Conservation (phyloP, 2,329 filamentous ascomycete species). For the Aspergillus spinulosporus region DNA sequence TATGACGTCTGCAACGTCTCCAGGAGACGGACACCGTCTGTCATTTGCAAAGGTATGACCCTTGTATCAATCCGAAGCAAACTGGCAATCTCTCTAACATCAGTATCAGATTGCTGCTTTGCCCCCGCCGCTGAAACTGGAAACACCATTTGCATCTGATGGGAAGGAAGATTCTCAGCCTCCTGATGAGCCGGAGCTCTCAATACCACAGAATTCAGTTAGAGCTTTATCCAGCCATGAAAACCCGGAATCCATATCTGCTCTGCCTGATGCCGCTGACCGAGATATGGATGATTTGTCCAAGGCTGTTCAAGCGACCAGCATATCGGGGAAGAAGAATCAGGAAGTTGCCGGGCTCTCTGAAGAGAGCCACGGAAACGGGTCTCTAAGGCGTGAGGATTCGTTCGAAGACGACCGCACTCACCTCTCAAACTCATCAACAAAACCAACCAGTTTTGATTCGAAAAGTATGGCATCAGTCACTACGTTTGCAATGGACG, state of each 20-base stretch:
- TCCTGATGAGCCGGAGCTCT: conserved; percentile 18
- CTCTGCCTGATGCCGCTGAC: conserved; percentile 23
- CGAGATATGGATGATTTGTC: conserved; percentile 33
- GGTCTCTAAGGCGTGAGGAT: conserved; percentile 37
- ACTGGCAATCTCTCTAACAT: conserved; percentile 21
- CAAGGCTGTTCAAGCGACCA: conserved; percentile 36
- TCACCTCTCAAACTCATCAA: conserved; percentile 60
- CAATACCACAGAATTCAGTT: conserved; percentile 24
- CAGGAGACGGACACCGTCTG: conserved; percentile 43
- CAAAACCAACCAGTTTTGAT: conserved; percentile 86
- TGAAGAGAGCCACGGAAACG: conserved; percentile 30
- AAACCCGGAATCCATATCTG: conserved; percentile 19
- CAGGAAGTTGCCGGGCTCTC: conserved; percentile 30
- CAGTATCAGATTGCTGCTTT: conserved; percentile 46
- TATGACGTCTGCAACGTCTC: conserved; percentile 37
- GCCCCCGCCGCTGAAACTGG: conserved; percentile 35
- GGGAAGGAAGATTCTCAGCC: conserved; percentile 29
- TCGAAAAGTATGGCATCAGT: conserved; percentile 93
- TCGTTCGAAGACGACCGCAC: conserved; percentile 50
- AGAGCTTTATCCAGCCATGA: conserved; percentile 23
- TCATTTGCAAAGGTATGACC: conserved; percentile 73
- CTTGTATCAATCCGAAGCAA: neutral
- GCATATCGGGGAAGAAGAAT: conserved; percentile 31
- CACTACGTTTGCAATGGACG: conserved; percentile 95
- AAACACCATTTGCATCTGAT: conserved; percentile 27